Conservation (phyloP, 306 rosid genomes). For the Crataegus laevigata region DNA sequence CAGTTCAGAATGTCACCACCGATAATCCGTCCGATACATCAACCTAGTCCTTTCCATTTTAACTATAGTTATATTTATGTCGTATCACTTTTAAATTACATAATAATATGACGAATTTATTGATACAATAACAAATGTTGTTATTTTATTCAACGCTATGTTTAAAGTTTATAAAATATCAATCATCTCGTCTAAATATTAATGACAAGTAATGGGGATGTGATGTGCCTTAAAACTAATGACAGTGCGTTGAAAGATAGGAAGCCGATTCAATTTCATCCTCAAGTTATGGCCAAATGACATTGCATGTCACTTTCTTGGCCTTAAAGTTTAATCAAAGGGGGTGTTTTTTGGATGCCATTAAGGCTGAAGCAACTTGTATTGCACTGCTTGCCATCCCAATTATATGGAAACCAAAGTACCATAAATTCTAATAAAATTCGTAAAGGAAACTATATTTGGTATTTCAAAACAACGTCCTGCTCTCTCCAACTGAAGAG, state of each 20-base stretch:
- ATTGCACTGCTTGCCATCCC: not conserved
- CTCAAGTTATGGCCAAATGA: not conserved
- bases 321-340: not conserved
- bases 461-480: too few species aligned
- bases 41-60: not conserved
- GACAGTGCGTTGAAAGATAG: not conserved
- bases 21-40: not conserved
- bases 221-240: not conserved
- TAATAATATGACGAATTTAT: too few species aligned
- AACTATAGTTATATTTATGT: not conserved
- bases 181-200: not conserved
- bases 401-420: not conserved
- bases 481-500: too few species aligned
- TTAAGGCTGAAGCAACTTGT: not conserved
- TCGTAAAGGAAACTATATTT: too few species aligned
- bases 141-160: too few species aligned
- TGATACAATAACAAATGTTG: too few species aligned
- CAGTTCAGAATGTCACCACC: not conserved
- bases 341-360: not conserved
- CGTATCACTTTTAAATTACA: not conserved
- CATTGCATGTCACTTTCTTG: not conserved
- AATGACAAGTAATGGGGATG: not conserved
- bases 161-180: too few species aligned
- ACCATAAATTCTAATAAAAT: too few species aligned
- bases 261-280: too few species aligned